phyloP scores from a whole-genome alignment of 495 filamentous ascomycete species.

The Annulohypoxylon maeteangense region DNA sequence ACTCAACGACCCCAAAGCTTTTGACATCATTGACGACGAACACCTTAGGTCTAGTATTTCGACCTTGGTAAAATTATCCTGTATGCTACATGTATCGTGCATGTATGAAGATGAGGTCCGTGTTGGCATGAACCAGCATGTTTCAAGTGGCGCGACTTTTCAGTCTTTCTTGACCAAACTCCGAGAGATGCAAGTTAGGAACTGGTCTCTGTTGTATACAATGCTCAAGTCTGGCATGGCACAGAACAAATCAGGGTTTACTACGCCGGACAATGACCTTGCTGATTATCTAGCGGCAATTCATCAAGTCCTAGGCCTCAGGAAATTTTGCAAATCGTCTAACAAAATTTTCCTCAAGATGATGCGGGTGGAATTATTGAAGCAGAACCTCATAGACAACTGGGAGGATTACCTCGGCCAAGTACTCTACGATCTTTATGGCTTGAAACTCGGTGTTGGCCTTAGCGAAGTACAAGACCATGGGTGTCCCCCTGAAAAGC shows the following conservation, averaged over 20 bases:
- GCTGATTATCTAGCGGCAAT: constrained; percentile 79
- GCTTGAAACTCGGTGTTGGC: constrained; percentile 78
- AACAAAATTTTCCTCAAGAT: constrained; percentile 88
- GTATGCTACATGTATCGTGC: constrained; percentile 79
- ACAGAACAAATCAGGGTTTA: constrained; percentile 71
- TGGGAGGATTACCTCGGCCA: constrained; percentile 85
- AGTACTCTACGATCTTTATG: constrained; percentile 88
- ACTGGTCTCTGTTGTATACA: constrained; percentile 81
- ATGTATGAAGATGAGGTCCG: constrained; percentile 84
- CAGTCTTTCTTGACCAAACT: constrained; percentile 75
- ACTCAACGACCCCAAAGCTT: constrained; percentile 74
- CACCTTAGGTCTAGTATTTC: constrained; percentile 76
- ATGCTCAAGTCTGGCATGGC: constrained; percentile 78
- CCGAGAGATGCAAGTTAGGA: constrained; percentile 87
- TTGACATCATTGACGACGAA: constrained; percentile 84
- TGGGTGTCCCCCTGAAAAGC: constrained; percentile 74
- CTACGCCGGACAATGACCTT: constrained; percentile 71
- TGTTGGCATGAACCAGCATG: constrained; percentile 69
- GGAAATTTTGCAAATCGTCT: constrained; percentile 86
- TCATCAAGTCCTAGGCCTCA: constrained; percentile 85
- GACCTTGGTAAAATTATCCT: constrained; percentile 71
- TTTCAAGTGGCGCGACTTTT: constrained; percentile 48
- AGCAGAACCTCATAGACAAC: constrained; percentile 69
- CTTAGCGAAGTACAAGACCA: constrained; percentile 77
- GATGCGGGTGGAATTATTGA: constrained; percentile 82